phyloP scores from a whole-genome alignment of 768 basidiomycete species.

The Leccinum broughii region DNA sequence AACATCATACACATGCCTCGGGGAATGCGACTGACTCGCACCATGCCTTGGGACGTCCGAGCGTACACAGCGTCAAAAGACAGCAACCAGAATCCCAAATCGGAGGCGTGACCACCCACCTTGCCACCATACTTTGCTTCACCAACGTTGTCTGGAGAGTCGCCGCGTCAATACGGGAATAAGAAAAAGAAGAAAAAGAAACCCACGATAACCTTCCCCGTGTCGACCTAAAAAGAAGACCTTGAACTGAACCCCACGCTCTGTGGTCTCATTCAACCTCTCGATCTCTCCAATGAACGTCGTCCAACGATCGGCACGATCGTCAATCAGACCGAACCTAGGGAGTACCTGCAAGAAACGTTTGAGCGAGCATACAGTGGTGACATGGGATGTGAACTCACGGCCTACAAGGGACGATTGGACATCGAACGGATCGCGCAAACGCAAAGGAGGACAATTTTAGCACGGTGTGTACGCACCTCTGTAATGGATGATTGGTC shows the following conservation, averaged over 20 bases:
- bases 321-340: conserved; percentile 39
- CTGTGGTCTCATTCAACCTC: conserved; percentile 32
- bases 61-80: background rate
- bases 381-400: conserved; percentile 5
- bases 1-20: background rate
- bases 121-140: conserved; percentile 62
- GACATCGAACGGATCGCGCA: background rate
- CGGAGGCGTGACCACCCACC: conserved; percentile 24
- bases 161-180: background rate
- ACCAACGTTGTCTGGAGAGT: conserved; percentile 60
- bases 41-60: conserved; percentile 45
- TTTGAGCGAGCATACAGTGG: background rate
- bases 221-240: conserved; percentile 68
- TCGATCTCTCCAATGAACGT: conserved; percentile 41
- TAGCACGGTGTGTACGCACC: conserved; percentile 3
- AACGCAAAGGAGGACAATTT: background rate
- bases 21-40: conserved; percentile 45
- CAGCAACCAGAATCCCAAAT: background rate
- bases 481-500: background rate
- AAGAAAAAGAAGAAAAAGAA: background rate
- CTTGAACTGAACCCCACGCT: conserved; percentile 38
- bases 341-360: conserved; percentile 17
- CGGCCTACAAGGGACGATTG: conserved; percentile 12
- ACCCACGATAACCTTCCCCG: conserved; percentile 54
- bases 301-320: conserved; percentile 49